Evolutionary conservation across 2,329 filamentous ascomycete genomes (phyloP).

Genomic region (Sarocladium brachiariae): DNA sequence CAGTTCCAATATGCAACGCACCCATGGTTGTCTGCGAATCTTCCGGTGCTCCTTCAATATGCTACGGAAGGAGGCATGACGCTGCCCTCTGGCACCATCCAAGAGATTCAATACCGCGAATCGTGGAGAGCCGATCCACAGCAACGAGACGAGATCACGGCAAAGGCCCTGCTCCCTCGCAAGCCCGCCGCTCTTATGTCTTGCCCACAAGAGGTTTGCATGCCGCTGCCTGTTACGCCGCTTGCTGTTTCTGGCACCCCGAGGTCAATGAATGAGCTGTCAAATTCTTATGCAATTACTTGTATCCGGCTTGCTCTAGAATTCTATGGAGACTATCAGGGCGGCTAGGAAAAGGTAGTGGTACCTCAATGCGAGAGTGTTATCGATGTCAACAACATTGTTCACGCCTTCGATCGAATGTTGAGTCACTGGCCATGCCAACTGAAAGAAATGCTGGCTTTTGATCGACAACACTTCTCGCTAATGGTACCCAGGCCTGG

Average conservation of each 20-base stretch:
- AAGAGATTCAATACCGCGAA: neutral
- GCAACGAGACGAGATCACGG: neutral
- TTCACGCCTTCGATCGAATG: neutral
- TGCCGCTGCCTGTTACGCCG: neutral
- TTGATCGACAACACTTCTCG: constrained; percentile 8
- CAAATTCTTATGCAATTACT: neutral
- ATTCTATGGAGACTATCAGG: neutral
- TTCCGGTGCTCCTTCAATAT: neutral
- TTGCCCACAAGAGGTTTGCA: neutral
- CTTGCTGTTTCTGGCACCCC: neutral
- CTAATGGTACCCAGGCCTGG: constrained; percentile 1
- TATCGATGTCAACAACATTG: no score
- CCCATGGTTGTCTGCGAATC: constrained; percentile 9
- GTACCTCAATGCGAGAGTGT: no score
- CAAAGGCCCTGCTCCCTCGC: neutral
- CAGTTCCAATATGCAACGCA: neutral
- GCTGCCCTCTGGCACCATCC: neutral
- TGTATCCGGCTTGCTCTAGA: neutral
- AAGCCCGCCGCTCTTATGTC: neutral
- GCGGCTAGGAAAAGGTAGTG: neutral
- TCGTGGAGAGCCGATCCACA: constrained; percentile 6
- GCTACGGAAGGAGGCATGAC: neutral
- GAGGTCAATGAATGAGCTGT: neutral
- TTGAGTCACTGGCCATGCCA: neutral
- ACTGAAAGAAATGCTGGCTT: neutral